A percentile compares a stretch with the other conserved stretches of the same genome.
phyloP scores from a whole-genome alignment of 225 moss, liverwort and hornwort species.

The Polytrichum commune region DNA sequence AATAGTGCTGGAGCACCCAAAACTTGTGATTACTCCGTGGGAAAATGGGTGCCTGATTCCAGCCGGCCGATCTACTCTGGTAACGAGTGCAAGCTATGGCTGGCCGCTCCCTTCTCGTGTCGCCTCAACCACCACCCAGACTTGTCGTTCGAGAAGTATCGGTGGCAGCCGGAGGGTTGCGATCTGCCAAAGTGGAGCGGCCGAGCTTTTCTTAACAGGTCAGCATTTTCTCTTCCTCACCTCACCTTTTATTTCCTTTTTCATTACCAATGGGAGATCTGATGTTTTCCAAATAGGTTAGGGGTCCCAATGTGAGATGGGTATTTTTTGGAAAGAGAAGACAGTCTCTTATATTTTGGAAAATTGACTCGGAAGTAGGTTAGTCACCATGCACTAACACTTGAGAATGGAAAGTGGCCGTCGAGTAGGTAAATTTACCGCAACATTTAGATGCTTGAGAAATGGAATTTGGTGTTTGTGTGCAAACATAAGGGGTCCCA shows the following conservation, averaged over 20 bases:
- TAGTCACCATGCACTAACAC: too few species aligned
- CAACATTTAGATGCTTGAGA: too few species aligned
- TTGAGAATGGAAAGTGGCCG: too few species aligned
- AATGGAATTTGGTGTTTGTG: too few species aligned
- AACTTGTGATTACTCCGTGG: constrained; percentile 58
- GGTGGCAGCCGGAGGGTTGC: constrained; percentile 79
- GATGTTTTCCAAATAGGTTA: too few species aligned
- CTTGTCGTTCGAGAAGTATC: constrained; percentile 59
- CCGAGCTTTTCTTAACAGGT: constrained; percentile 50
- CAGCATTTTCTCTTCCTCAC: constrained; percentile 1
- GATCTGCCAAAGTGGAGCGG: constrained; percentile 58
- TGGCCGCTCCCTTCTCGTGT: constrained; percentile 51
- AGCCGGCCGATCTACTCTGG: constrained; percentile 60
- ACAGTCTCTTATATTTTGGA: too few species aligned
- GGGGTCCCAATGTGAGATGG: too few species aligned
- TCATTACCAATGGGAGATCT: not conserved
- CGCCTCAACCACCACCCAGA: constrained; percentile 48
- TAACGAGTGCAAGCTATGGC: constrained; percentile 55
- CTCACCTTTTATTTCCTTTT: not conserved
- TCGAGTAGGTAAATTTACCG: too few species aligned
- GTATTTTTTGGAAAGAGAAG: not conserved
- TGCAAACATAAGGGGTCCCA: too few species aligned
- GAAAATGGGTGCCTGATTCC: constrained; percentile 62
- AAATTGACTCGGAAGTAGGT: too few species aligned
- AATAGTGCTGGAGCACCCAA: too few species aligned